phyloP scores from a whole-genome alignment of 768 basidiomycete species.

The Russula lepida region DNA sequence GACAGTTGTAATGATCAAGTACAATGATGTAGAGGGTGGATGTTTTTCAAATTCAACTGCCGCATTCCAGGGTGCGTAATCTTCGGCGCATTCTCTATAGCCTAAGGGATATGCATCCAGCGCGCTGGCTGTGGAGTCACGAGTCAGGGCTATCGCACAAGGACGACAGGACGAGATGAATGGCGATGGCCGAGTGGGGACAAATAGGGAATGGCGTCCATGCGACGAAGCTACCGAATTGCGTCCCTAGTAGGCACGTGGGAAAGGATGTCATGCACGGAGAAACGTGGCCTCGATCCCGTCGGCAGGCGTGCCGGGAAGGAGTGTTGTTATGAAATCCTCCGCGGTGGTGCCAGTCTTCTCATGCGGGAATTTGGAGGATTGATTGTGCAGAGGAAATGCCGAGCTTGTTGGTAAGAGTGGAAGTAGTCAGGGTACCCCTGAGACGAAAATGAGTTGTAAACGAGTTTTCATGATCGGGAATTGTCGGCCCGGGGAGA shows the following conservation, averaged over 20 bases:
- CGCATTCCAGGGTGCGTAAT: neutral
- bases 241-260: neutral
- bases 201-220: neutral
- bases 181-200: neutral
- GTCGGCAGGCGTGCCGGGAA: neutral
- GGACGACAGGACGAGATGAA: neutral
- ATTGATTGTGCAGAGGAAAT: too few relatives aligned
- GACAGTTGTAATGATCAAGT: neutral
- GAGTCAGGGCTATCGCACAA: too few relatives aligned
- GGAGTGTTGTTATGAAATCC: neutral
- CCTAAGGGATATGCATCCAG: neutral
- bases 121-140: neutral
- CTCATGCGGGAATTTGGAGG: neutral
- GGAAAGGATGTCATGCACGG: neutral
- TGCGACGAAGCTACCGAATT: neutral
- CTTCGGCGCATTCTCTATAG: neutral
- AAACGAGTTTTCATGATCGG: neutral
- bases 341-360: neutral
- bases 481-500: neutral
- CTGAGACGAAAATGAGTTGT: neutral
- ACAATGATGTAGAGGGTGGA: neutral
- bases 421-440: neutral
- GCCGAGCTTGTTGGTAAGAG: too few relatives aligned
- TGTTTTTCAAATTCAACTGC: neutral
- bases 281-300: neutral